A percentile compares a stretch with the other conserved stretches of the same genome.
Conservation (phyloP, 225 moss, liverwort and hornwort genomes). For the Pseudoscleropodium purum region DNA sequence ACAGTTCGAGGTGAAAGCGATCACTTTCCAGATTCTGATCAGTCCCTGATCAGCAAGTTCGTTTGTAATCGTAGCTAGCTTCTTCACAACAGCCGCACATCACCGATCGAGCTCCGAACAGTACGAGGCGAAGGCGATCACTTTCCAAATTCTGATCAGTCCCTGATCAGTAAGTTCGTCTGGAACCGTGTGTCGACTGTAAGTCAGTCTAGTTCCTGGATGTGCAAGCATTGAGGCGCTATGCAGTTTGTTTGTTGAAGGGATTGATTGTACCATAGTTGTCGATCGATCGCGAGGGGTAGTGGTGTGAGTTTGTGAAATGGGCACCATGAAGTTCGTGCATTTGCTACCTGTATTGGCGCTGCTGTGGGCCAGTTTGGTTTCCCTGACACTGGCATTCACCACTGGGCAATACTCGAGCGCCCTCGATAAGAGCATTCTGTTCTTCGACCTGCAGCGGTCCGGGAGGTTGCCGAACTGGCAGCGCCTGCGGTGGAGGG, state of each 20-base stretch:
- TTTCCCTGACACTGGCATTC: constrained; percentile 21
- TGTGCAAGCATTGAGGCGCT: neutral
- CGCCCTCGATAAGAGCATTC: constrained; percentile 37
- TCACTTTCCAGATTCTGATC: no score
- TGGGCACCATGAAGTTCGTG: constrained; percentile 13
- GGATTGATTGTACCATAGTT: neutral
- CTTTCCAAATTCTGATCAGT: neutral
- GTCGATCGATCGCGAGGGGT: neutral
- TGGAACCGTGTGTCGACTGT: neutral
- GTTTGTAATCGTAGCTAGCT: neutral
- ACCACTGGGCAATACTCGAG: constrained; percentile 3
- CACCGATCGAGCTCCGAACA: neutral
- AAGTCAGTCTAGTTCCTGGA: neutral
- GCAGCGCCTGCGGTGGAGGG: constrained; percentile 49
- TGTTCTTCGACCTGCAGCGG: constrained; percentile 47
- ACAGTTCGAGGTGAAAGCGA: no score
- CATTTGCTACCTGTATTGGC: neutral
- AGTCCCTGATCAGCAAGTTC: neutral
- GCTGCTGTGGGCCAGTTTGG: constrained; percentile 14
- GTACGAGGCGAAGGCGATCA: neutral
- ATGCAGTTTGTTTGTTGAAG: neutral
- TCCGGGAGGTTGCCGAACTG: constrained; percentile 36
- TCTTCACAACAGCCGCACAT: no score
- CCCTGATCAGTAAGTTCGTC: neutral
- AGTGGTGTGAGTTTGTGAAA: neutral